A percentile compares a stretch with the other conserved stretches of the same genome.
Conservation (phyloP, 495 filamentous ascomycete genomes). For the Umbilicaria muhlenbergii region DNA sequence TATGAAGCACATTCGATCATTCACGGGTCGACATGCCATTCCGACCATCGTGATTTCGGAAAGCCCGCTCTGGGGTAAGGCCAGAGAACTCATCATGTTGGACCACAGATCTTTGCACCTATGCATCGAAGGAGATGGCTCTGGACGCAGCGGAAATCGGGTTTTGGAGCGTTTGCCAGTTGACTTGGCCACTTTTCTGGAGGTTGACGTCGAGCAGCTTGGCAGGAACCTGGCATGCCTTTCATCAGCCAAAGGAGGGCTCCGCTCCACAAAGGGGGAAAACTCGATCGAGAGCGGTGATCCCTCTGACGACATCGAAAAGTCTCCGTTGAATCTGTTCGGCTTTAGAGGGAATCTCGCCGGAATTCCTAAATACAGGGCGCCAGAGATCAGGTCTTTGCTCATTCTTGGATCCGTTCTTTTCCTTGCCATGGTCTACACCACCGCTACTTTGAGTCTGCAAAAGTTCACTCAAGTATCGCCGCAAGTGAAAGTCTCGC, state of each 20-base stretch:
- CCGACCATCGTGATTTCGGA: conserved; percentile 56
- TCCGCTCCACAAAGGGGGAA: conserved; percentile 3
- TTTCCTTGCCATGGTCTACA: too few relatives aligned
- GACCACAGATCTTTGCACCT: conserved; percentile 47
- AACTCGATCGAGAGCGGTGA: conserved; percentile 4
- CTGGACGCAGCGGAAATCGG: conserved; percentile 29
- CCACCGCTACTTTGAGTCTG: too few relatives aligned
- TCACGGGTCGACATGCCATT: conserved; percentile 49
- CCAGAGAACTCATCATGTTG: conserved; percentile 27
- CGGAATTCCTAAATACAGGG: too few relatives aligned
- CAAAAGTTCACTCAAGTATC: too few relatives aligned
- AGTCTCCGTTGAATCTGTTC: conserved; percentile 18
- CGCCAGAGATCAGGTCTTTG: too few relatives aligned
- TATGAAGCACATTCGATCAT: conserved; percentile 36
- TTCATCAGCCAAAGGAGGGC: conserved; percentile 17
- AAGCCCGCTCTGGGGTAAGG: conserved; percentile 33
- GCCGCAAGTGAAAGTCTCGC: too few relatives aligned
- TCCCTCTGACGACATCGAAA: conserved; percentile 13
- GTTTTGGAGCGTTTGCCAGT: conserved; percentile 49
- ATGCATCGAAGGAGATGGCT: conserved; percentile 47
- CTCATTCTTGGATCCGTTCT: too few relatives aligned
- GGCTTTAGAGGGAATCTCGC: conserved; percentile 1
- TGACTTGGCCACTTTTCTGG: conserved; percentile 56
- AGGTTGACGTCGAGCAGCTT: conserved; percentile 56
- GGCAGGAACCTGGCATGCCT: conserved; percentile 60